Conservation (phyloP, 73 alveolate genomes). For the Strombidium stylifer region DNA sequence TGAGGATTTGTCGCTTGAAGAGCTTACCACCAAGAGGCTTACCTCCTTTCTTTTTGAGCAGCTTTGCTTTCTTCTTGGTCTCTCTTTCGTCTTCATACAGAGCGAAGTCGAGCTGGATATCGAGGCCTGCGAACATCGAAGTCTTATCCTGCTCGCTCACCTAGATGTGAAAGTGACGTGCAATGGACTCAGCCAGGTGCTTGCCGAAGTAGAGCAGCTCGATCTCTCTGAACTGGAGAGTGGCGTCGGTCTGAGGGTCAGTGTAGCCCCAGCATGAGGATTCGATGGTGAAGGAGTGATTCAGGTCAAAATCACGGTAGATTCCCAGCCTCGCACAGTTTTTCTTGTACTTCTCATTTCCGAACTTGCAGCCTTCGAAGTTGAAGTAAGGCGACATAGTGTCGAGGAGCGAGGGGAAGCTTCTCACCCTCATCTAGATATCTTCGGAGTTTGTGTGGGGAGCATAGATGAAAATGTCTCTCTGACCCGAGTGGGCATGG, state of each 20-base stretch:
- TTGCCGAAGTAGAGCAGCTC: constrained; percentile 2
- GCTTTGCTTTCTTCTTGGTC: too few species aligned
- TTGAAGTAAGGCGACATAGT: constrained; percentile 6
- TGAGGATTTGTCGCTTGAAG: too few species aligned
- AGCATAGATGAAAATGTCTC: constrained; percentile 14
- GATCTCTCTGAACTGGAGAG: background rate
- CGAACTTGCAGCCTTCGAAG: constrained; percentile 1
- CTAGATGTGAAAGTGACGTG: too few species aligned
- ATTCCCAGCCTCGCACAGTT: constrained; percentile 20
- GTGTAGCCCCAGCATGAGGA: constrained; percentile 22
- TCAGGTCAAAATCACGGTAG: background rate
- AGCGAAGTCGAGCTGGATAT: too few species aligned
- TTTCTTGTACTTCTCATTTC: constrained; percentile 6
- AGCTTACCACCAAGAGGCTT: too few species aligned
- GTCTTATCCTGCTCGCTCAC: too few species aligned
- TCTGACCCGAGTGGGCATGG: constrained; percentile 22
- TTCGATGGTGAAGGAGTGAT: constrained; percentile 6
- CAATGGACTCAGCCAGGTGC: background rate
- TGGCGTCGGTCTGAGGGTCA: background rate
- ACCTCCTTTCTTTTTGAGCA: too few species aligned
- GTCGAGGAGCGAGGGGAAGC: constrained; percentile 1
- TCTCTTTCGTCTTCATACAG: too few species aligned
- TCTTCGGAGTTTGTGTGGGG: constrained; percentile 2
- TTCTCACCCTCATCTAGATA: background rate
- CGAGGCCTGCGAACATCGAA: too few species aligned